Percentiles rank a stretch among this genome's conserved stretches.
These are phyloP conservation scores for Paracoccidioides brasiliensis DNA, from an alignment of 2,329 filamentous ascomycete species.

Conservation along the genomic window DNA sequence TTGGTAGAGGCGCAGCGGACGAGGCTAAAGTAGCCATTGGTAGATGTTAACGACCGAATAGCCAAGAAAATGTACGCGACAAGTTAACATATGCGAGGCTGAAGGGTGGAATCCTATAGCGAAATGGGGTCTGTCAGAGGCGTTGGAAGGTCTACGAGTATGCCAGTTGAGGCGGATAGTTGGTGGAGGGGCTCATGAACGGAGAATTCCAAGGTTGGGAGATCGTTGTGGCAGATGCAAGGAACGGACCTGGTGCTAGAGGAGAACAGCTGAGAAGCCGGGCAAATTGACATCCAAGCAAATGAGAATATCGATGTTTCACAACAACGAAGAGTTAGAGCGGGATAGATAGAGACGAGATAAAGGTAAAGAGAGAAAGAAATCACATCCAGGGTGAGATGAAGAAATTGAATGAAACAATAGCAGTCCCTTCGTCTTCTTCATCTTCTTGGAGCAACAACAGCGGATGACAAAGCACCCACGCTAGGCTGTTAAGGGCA, in stretches of 20 bases:
- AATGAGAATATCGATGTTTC: neutral
- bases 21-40: conserved; percentile 7
- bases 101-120: neutral
- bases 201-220: neutral
- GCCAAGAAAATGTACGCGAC: neutral
- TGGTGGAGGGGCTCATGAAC: neutral
- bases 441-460: neutral
- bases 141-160: neutral
- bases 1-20: conserved; percentile 11
- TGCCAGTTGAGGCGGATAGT: conserved; percentile 4
- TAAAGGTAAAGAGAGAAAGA: neutral
- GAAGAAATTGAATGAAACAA: neutral
- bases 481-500: neutral
- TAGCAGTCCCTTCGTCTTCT: too few species aligned
- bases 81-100: neutral
- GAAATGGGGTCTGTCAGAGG: neutral
- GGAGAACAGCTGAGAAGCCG: neutral
- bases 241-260: neutral
- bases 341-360: neutral
- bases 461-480: neutral
- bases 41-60: neutral
- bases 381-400: neutral
- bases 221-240: neutral
- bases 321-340: neutral
- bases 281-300: neutral